A percentile compares a stretch with the other conserved stretches of the same genome.
Conservation (phyloP, 805 yeast species). For the Cyberlindnera maclurae region DNA sequence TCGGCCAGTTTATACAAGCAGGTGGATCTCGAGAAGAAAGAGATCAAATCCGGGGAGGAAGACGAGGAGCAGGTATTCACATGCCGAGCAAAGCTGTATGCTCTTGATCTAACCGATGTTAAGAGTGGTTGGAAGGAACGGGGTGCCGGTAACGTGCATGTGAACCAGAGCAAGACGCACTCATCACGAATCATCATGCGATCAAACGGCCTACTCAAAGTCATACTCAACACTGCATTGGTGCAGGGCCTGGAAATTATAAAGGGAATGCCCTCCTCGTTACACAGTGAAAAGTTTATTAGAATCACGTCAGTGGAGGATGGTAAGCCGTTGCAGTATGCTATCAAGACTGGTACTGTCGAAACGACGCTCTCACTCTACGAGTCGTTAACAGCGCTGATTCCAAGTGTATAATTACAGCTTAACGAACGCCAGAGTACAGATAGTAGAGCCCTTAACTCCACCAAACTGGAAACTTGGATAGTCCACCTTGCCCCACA, state of each 20-base stretch:
- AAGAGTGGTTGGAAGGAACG: conserved; percentile 91
- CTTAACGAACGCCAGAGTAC: conserved; percentile 73
- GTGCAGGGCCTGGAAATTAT: conserved; percentile 52
- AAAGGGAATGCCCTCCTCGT: conserved; percentile 82
- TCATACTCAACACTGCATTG: conserved; percentile 71
- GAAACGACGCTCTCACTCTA: conserved; percentile 53
- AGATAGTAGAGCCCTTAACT: conserved; percentile 76
- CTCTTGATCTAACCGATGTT: conserved; percentile 56
- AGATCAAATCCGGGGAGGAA: conserved; percentile 84
- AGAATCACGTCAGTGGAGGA: conserved; percentile 63
- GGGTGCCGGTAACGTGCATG: conserved; percentile 83
- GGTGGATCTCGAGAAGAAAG: conserved; percentile 54
- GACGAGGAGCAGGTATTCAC: conserved; percentile 63
- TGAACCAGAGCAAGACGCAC: conserved; percentile 44
- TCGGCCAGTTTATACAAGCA: conserved; percentile 37
- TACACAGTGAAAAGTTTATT: conserved; percentile 76
- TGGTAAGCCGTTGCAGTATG: conserved; percentile 72
- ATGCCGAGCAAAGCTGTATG: conserved; percentile 73
- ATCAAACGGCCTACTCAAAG: conserved; percentile 76
- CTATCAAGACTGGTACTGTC: conserved; percentile 62
- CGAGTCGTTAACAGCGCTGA: conserved; percentile 36
- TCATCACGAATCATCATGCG: conserved; percentile 82
- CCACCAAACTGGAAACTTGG: conserved; percentile 91
- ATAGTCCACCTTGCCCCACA: conserved; percentile 64
- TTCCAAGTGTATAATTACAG: conserved; percentile 13